Evolutionary conservation across 768 basidiomycete genomes (phyloP).

Genomic region (Suillus weaverae): DNA sequence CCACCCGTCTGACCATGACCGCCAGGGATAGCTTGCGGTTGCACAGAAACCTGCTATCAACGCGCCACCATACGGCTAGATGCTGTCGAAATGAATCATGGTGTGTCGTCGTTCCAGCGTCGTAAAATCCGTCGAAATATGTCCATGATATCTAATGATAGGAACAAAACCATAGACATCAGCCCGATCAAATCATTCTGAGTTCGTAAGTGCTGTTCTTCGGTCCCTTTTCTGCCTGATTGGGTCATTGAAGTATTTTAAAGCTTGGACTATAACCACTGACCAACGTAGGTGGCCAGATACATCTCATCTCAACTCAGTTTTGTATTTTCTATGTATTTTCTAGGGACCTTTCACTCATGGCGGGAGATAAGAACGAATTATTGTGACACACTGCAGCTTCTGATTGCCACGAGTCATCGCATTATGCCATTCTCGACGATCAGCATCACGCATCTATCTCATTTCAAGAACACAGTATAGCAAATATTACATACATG

Average conservation of each 20-base stretch:
- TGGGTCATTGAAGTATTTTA: not conserved
- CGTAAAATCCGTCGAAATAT: slow-evolving; percentile 41
- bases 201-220: slow-evolving; percentile 33
- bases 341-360: too few relatives aligned
- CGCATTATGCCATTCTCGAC: not conserved
- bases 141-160: slow-evolving; percentile 13
- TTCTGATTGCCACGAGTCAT: not conserved
- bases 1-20: slow-evolving; percentile 34
- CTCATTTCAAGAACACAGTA: not conserved
- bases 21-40: slow-evolving; percentile 38
- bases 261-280: not conserved
- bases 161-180: not conserved
- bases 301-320: not conserved
- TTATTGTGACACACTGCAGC: not conserved
- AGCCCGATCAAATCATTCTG: too few relatives aligned
- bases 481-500: not conserved
- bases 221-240: not conserved
- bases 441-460: not conserved
- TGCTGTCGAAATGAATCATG: too few relatives aligned
- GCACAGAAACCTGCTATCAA: too few relatives aligned
- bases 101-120: too few relatives aligned
- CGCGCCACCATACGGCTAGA: too few relatives aligned
- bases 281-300: not conserved
- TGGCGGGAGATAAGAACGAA: not conserved
- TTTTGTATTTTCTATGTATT: not conserved